phyloP scores from a whole-genome alignment of 192 early-diverging fungal genomes.

The Coemansia aciculifera region DNA sequence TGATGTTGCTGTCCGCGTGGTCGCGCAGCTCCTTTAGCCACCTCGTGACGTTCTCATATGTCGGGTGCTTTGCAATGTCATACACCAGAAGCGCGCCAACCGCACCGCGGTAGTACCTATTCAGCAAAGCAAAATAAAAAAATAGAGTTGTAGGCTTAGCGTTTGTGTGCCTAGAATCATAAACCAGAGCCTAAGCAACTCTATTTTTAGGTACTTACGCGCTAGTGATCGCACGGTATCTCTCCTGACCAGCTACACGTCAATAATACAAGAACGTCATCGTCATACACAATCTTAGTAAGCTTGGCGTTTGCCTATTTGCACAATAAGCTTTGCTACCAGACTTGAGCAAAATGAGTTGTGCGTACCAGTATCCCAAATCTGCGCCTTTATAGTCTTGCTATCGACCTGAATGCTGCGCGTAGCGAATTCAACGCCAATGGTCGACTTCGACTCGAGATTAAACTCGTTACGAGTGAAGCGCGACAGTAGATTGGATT shows the following conservation, averaged over 20 bases:
- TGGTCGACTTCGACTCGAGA: conserved; percentile 97
- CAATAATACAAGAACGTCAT: neutral
- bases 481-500: conserved; percentile 95
- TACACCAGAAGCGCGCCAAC: conserved; percentile 96
- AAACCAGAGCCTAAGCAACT: neutral
- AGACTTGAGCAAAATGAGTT: neutral
- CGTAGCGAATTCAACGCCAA: conserved; percentile 98
- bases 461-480: conserved; percentile 99
- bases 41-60: conserved; percentile 94
- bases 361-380: conserved; percentile 96
- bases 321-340: neutral
- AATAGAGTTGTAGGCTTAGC: conserved; percentile 58
- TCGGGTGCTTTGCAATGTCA: conserved; percentile 94
- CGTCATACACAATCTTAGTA: neutral
- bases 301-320: neutral
- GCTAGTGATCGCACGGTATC: conserved; percentile 85
- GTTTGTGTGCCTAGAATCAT: neutral
- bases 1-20: conserved; percentile 97
- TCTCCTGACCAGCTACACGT: conserved; percentile 76
- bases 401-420: conserved; percentile 93
- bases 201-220: conserved; percentile 61
- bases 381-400: conserved; percentile 98
- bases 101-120: conserved; percentile 94
- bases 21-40: conserved; percentile 99
- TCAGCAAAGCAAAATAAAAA: conserved; percentile 23